Base-by-base conservation (phyloP, 345 rosid genomes). In the Microthlaspi erraticum region DNA sequence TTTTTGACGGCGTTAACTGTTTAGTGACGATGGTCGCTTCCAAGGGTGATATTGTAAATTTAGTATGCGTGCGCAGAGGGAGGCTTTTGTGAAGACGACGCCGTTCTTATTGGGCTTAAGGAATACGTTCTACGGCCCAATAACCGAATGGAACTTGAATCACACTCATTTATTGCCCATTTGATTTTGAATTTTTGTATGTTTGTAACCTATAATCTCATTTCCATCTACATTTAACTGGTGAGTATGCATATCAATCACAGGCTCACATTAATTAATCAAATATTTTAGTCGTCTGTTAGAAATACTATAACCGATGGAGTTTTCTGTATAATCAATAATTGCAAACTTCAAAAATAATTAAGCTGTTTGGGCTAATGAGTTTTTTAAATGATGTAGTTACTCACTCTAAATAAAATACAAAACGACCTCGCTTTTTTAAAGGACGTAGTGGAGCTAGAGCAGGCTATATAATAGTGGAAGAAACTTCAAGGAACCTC, bases 401-500 rank as follows among this genome's bases (percentile, higher is more conserved):
- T 23, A 26, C 29, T 26, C 29, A 26, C 4, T 26, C 29, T 26
- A 36, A 20, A 50, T 14, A 46, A 60, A 38, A 49, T 23, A 33
- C 14, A 59, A 50, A 26, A 2, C 29, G 4, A 26, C 3, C n/a
- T n/a, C n/a, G n/a, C n/a, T n/a, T n/a, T n/a, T n/a, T 26, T 0
- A 34, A 42, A n/a, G n/a, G n/a, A 18, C 50, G 42, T 73, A 57
- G 72, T 65, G 71, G 60, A 57, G 57, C 13, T 34, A 44, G 52
- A 61, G 64, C 33, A 46, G 38, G 18, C 70, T 10, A 20, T 50
- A 20, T 14, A 53, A 72, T 45, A 44, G 37, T 37, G 72, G 60
- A 58, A 56, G 77, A 73, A 73, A 65, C 60, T 73, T 73, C 72
- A 17, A 48, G 66, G 77, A 73, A 65, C 29, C 43, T 63, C 23